phyloP scores from a whole-genome alignment of 192 early-diverging fungal species.

The Coemansia sp. region DNA sequence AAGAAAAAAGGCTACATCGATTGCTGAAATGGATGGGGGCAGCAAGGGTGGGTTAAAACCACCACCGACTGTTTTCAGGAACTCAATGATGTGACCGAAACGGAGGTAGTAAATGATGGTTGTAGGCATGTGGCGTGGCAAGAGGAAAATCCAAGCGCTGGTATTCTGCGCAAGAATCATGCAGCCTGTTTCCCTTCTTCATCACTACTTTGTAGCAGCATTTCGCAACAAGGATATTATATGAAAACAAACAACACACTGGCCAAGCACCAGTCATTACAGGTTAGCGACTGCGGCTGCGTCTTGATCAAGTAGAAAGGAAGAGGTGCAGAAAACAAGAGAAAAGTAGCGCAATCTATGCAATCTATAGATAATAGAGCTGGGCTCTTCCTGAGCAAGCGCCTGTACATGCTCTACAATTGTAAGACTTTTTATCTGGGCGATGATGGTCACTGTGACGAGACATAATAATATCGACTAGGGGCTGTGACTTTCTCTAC shows the following conservation, averaged over 20 bases:
- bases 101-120: background rate
- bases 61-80: conserved; percentile 7
- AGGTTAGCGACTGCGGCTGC: background rate
- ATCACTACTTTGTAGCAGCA: background rate
- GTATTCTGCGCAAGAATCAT: background rate
- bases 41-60: conserved; percentile 2
- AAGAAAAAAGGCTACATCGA: conserved; percentile 1
- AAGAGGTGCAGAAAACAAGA: too few relatives aligned
- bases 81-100: conserved; percentile 4
- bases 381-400: background rate
- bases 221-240: background rate
- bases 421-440: background rate
- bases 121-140: conserved; percentile 4
- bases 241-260: background rate
- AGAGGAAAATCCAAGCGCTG: background rate
- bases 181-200: background rate
- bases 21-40: background rate
- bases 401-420: background rate
- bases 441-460: background rate
- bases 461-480: background rate
- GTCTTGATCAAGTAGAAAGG: background rate
- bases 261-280: background rate
- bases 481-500: background rate
- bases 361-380: background rate
- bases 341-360: background rate